Percentiles rank a stretch among this genome's conserved stretches.
phyloP scores from a whole-genome alignment of 2,329 filamentous ascomycete genomes.

The Colletotrichum godetiae region DNA sequence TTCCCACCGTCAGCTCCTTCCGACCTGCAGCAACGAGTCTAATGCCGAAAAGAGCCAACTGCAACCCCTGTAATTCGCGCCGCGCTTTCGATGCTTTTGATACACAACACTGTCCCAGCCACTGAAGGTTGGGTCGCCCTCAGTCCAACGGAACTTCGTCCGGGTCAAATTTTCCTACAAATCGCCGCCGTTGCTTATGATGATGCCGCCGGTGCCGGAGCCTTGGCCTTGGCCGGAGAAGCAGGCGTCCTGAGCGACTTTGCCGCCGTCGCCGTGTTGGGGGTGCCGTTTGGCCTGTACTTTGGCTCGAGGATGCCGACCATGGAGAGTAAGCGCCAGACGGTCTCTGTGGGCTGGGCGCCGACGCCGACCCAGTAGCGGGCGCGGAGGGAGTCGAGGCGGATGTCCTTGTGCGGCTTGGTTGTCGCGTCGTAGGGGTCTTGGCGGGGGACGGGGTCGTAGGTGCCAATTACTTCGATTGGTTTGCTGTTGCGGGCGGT shows the following conservation, averaged over 20 bases:
- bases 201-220: background rate
- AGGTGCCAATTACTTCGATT: conserved; percentile 90
- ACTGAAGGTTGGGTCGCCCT: background rate
- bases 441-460: conserved; percentile 74
- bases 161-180: background rate
- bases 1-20: background rate
- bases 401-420: conserved; percentile 88
- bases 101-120: background rate
- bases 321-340: conserved; percentile 88
- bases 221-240: background rate
- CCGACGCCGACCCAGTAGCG: conserved; percentile 98
- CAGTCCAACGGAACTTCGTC: background rate
- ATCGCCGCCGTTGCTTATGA: background rate
- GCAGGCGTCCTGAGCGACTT: conserved; percentile 24
- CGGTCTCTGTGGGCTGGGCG: conserved; percentile 90
- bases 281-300: conserved; percentile 39
- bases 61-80: background rate
- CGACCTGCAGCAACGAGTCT: background rate
- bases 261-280: conserved; percentile 28
- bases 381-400: conserved; percentile 82
- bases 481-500: conserved; percentile 89
- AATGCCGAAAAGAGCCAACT: background rate
- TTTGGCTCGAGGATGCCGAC: conserved; percentile 59
- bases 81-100: background rate
- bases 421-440: conserved; percentile 71